phyloP scores from a whole-genome alignment of 2,329 filamentous ascomycete species.

The Coccinonectria pachysandricola region DNA sequence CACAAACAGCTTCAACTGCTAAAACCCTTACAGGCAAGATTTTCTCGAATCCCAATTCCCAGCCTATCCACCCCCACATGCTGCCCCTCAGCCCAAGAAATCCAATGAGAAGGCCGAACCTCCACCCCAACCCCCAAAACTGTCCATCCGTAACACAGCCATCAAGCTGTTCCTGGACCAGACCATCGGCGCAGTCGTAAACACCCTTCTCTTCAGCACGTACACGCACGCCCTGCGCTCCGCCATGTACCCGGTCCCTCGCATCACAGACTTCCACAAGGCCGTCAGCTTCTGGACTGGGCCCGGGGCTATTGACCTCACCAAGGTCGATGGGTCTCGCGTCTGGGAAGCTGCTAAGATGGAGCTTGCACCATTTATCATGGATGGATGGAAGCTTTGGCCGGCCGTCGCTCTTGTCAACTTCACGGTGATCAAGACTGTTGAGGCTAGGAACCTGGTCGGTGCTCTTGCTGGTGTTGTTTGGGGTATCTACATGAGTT shows the following conservation, averaged over 20 bases:
- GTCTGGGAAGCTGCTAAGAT: slow-evolving; percentile 34
- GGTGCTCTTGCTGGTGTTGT: slow-evolving; percentile 61
- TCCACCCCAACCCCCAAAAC: slow-evolving; percentile 26
- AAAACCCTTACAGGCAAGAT: slow-evolving; percentile 48
- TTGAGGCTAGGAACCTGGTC: slow-evolving; percentile 59
- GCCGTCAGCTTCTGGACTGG: slow-evolving; percentile 26
- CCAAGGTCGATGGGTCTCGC: slow-evolving; percentile 31
- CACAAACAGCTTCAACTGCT: slow-evolving; percentile 2
- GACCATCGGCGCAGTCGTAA: slow-evolving; percentile 52
- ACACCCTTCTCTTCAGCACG: slow-evolving; percentile 53
- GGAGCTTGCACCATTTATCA: slow-evolving; percentile 55
- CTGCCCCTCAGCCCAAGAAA: slow-evolving; percentile 26
- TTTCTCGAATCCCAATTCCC: slow-evolving; percentile 69
- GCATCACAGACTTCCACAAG: slow-evolving; percentile 25
- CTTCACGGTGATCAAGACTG: slow-evolving; percentile 58
- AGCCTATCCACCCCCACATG: slow-evolving; percentile 43
- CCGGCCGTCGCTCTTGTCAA: slow-evolving; percentile 59
- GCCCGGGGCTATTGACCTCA: slow-evolving; percentile 32
- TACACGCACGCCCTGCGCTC: slow-evolving; percentile 47
- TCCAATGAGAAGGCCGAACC: slow-evolving; percentile 21
- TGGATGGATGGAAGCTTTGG: slow-evolving; percentile 61
- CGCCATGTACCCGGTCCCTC: slow-evolving; percentile 34
- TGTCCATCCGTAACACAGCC: slow-evolving; percentile 53
- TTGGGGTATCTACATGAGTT: slow-evolving; percentile 68
- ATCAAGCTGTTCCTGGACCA: slow-evolving; percentile 62